These are phyloP conservation scores for Trifolium dubium DNA, from an alignment of 306 rosid species.

Conservation along the genomic window DNA sequence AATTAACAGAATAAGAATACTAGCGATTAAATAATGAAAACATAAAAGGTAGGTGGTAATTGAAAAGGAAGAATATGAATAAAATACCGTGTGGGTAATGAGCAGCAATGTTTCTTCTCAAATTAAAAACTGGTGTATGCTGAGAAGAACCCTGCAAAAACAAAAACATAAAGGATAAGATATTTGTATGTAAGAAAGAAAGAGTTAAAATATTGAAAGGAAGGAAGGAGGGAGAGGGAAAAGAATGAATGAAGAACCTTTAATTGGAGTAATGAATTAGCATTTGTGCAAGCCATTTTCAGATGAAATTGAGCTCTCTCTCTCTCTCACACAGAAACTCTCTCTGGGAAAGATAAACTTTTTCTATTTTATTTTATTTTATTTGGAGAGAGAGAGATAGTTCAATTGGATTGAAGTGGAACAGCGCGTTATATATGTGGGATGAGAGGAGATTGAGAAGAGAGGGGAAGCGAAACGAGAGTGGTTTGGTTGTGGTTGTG, in stretches of 20 bases:
- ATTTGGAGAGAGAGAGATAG: neutral
- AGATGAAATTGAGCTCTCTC: slow-evolving; percentile 39
- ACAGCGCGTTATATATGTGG: neutral
- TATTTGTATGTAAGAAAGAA: neutral
- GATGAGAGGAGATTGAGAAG: neutral
- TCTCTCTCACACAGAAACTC: neutral
- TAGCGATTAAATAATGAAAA: neutral
- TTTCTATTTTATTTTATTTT: neutral
- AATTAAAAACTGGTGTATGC: slow-evolving; percentile 55
- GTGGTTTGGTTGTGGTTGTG: slow-evolving; percentile 31
- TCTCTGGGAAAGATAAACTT: slow-evolving; percentile 21
- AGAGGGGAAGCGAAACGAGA: neutral
- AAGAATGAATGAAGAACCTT: slow-evolving; percentile 44
- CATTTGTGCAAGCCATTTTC: slow-evolving; percentile 72
- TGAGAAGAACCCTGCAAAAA: slow-evolving; percentile 63
- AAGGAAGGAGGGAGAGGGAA: neutral
- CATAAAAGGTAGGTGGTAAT: neutral
- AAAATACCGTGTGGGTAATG: slow-evolving; percentile 59
- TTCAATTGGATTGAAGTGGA: neutral
- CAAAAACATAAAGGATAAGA: slow-evolving; percentile 13
- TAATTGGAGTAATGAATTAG: slow-evolving; percentile 65
- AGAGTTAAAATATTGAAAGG: neutral
- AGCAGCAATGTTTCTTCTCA: slow-evolving; percentile 47
- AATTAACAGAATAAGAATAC: neutral
- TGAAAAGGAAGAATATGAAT: neutral